Evolutionary conservation across 2,329 filamentous ascomycete species (phyloP).

Genomic region (Penicillium sp.): DNA sequence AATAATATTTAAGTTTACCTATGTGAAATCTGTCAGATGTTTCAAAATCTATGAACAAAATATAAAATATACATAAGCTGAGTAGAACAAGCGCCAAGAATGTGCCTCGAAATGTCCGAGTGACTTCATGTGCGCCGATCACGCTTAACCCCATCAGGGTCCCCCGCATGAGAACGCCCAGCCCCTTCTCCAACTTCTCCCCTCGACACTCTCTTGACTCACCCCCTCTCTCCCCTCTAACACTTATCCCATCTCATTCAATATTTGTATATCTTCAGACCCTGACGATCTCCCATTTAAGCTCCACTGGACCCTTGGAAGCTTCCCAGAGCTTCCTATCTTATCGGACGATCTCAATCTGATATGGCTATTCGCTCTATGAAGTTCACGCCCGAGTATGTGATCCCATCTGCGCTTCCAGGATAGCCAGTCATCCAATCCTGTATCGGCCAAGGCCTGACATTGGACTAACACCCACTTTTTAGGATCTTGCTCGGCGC

Average conservation of each 20-base stretch:
- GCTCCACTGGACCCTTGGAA: constrained; percentile 3
- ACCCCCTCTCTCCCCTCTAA: neutral
- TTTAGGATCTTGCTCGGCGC: constrained; percentile 50
- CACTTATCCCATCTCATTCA: neutral
- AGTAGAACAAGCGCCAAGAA: neutral
- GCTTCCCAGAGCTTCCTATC: constrained; percentile 19
- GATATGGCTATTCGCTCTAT: constrained; percentile 44
- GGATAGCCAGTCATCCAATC: neutral
- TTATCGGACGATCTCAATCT: constrained; percentile 19
- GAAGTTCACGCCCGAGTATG: constrained; percentile 48
- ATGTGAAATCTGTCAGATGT: constrained; percentile 18
- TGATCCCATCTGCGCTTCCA: neutral
- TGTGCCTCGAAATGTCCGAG: neutral
- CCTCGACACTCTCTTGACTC: neutral
- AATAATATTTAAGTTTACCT: constrained; percentile 20
- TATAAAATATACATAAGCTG: too few species aligned
- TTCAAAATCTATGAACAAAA: neutral
- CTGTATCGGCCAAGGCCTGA: neutral
- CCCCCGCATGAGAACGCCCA: constrained; percentile 4
- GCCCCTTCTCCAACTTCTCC: constrained; percentile 4
- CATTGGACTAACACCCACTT: constrained; percentile 1
- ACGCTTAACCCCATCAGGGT: constrained; percentile 6
- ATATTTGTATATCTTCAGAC: neutral
- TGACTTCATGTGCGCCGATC: neutral
- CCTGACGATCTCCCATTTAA: neutral